Evolutionary conservation across 2,329 filamentous ascomycete genomes (phyloP).

Genomic region (Exophiala sp.): DNA sequence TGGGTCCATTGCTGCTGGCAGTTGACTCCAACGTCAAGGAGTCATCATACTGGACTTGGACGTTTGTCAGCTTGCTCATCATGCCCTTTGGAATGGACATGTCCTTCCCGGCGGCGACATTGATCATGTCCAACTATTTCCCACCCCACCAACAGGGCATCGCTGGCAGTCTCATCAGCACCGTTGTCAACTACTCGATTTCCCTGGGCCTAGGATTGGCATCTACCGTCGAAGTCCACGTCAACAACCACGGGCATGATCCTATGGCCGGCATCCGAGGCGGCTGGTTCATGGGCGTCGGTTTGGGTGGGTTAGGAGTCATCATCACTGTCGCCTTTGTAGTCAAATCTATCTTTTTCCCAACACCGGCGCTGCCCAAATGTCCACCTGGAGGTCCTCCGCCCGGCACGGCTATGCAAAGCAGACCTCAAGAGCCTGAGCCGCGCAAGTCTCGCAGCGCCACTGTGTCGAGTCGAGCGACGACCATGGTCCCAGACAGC

Average conservation of each 20-base stretch:
- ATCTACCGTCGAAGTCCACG: constrained; percentile 28
- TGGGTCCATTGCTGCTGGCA: constrained; percentile 24
- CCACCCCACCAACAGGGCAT: constrained; percentile 30
- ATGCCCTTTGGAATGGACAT: constrained; percentile 44
- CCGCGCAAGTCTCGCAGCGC: constrained; percentile 4
- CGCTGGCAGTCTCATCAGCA: constrained; percentile 30
- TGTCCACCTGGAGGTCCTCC: constrained; percentile 9
- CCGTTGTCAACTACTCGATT: constrained; percentile 31
- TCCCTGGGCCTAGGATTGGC: constrained; percentile 30
- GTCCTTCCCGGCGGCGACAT: constrained; percentile 29
- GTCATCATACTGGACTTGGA: constrained; percentile 56
- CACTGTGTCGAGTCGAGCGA: constrained; percentile 13
- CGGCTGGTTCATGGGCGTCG: constrained; percentile 29
- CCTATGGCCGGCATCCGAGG: constrained; percentile 28
- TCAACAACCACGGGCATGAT: constrained; percentile 24
- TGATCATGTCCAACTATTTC: constrained; percentile 31
- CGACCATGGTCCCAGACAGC: constrained; percentile 18
- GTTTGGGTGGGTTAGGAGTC: constrained; percentile 27
- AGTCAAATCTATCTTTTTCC: constrained; percentile 16
- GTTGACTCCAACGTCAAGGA: constrained; percentile 33
- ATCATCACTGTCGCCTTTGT: constrained; percentile 20
- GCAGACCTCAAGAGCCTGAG: constrained; percentile 2
- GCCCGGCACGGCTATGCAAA: constrained; percentile 1
- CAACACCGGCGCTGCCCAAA: constrained; percentile 5
- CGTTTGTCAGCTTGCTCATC: constrained; percentile 54